Evolutionary conservation across 2,329 filamentous ascomycete species (phyloP).

Genomic region (Aureobasidium sp.): DNA sequence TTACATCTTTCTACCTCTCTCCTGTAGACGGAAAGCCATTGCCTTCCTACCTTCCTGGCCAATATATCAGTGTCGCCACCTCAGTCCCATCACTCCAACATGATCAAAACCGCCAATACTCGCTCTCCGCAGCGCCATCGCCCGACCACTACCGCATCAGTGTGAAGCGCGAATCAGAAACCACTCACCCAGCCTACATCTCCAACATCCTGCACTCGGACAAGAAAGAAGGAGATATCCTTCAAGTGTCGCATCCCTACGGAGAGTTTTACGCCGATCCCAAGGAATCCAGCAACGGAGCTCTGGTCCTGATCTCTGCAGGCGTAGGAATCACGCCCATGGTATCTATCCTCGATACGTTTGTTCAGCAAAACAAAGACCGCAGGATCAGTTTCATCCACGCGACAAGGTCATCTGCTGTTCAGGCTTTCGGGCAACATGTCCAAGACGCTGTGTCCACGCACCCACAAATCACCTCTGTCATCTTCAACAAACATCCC

Average conservation of each 20-base stretch:
- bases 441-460: slow-evolving; percentile 28
- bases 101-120: slow-evolving; percentile 66
- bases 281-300: slow-evolving; percentile 38
- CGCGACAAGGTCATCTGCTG: slow-evolving; percentile 45
- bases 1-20: slow-evolving; percentile 63
- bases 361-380: slow-evolving; percentile 31
- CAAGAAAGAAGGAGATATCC: slow-evolving; percentile 53
- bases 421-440: slow-evolving; percentile 50
- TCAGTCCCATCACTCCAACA: slow-evolving; percentile 58
- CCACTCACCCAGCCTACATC: slow-evolving; percentile 55
- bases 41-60: slow-evolving; percentile 60
- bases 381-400: slow-evolving; percentile 59
- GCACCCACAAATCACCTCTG: slow-evolving; percentile 36
- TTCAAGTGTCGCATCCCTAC: slow-evolving; percentile 60
- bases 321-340: slow-evolving; percentile 64
- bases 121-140: slow-evolving; percentile 29
- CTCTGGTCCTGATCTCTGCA: slow-evolving; percentile 59
- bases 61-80: slow-evolving; percentile 59
- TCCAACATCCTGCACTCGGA: slow-evolving; percentile 63
- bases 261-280: slow-evolving; percentile 56
- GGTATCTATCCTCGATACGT: slow-evolving; percentile 56
- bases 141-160: slow-evolving; percentile 61
- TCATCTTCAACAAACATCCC: slow-evolving; percentile 53
- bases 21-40: slow-evolving; percentile 56
- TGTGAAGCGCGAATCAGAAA: slow-evolving; percentile 58